A percentile compares a stretch with the other conserved stretches of the same genome.
These are phyloP conservation scores for Collybiopsis luxurians DNA, from an alignment of 768 basidiomycete genomes.

Conservation along the genomic window DNA sequence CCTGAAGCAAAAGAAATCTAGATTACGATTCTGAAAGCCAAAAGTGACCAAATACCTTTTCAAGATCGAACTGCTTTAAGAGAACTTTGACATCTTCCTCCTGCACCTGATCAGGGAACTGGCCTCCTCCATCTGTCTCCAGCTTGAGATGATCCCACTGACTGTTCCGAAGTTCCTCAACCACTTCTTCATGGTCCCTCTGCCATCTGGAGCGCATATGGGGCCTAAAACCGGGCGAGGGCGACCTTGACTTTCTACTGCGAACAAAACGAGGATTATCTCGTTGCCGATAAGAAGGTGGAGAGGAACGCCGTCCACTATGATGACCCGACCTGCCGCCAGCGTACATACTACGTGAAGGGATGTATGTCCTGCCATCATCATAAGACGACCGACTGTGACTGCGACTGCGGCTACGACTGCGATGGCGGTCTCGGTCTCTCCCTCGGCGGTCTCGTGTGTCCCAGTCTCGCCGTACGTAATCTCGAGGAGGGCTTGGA, in stretches of 20 bases:
- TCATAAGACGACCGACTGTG: constrained; percentile 1
- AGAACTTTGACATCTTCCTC: constrained; percentile 71
- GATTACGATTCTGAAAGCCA: not conserved
- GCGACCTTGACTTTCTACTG: constrained; percentile 25
- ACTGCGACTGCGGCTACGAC: not conserved
- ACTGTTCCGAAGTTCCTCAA: constrained; percentile 55
- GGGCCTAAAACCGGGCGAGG: constrained; percentile 16
- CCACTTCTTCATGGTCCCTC: constrained; percentile 36
- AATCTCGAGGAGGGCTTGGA: not conserved
- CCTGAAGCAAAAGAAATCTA: constrained; percentile 34
- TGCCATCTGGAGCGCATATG: constrained; percentile 23
- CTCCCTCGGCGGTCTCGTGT: not conserved
- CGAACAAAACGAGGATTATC: not conserved
- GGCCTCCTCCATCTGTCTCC: constrained; percentile 37
- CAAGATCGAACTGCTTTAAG: constrained; percentile 68
- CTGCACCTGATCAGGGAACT: constrained; percentile 45
- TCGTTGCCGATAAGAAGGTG: not conserved
- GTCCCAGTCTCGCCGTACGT: not conserved
- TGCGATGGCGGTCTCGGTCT: not conserved
- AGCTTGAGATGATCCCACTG: constrained; percentile 67
- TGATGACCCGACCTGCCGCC: not conserved
- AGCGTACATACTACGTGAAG: constrained; percentile 3
- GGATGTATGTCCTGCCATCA: constrained; percentile 3
- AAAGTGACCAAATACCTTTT: constrained; percentile 52
- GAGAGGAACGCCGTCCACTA: constrained; percentile 9